Base-by-base conservation (phyloP, 768 basidiomycete species). In the Paxillus ammoniavirescens region DNA sequence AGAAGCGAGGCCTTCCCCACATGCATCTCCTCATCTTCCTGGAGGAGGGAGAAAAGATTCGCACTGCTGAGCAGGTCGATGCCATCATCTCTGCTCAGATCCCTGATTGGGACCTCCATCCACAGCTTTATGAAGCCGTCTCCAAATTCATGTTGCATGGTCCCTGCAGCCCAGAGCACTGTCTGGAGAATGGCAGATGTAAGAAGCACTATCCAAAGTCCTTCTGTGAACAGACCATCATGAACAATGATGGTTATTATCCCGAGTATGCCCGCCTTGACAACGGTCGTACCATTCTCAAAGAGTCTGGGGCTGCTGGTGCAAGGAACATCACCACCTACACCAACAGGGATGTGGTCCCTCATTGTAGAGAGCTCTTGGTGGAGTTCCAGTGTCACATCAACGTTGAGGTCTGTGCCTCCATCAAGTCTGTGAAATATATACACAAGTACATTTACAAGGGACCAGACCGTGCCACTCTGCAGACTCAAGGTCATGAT, bases 1-100 rank as follows among this genome's bases (percentile, higher is more conserved):
- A 83, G 60, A 84, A 83, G 54, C 62, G 76, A 0, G 78, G 80
- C 0, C 72, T 84, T 0, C 80, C 81, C 17, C 81, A 83, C 56
- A 74, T 77, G 60, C 83, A 84, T 61, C 53, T 76, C 9, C 58
- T 83, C 1, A 64, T 84, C 42, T 76, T 77, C 53, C 61, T 83
- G 1, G 33, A 18, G 21, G 8, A 1, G 2, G 9, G 17, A 18
- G 17, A 64, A 52, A 77, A 76, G 51, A 62, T 81, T 2, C 26
- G 28, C 0, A 69, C 65, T 13, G 64, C 75, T 5, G 65, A 62
- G 7, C 66, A 72, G 17, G 63, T 84, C 8, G 74, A 82, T 56
- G 54, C 59, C 17, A 42, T 67, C 33, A 73, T 82, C 33, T 72
- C 54, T 9, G 75, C 81, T 10, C 49, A 72, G 21, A 72, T 73